Base-by-base conservation (phyloP, 2,329 filamentous ascomycete species). In the Gnomoniopsis sp. region DNA sequence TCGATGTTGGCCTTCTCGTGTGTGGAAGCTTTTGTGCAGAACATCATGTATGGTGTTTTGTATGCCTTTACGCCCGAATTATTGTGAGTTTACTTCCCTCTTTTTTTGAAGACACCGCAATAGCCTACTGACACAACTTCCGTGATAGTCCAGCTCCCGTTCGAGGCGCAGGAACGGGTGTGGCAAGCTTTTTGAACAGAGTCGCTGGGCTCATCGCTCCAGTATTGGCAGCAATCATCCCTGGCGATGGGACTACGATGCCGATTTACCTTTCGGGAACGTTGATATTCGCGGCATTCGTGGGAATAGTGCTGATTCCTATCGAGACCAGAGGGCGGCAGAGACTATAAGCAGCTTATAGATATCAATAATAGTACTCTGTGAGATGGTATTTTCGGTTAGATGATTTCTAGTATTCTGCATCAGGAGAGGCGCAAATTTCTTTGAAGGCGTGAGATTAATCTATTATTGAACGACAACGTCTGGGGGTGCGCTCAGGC, bases 31-130 rank as follows among this genome's bases (percentile, higher is more conserved):
- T 89, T 91, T 69, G 83, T 85, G 64, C 87, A 90, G 72, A 89
- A 89, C 68, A 87, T 89, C 73, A 89, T 89, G 85, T 91, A 90
- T 72, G 88, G 88, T 58, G 87, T 90, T 1, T 74, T 92, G 1
- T 91, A 90, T 69, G 87, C 88, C 8, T 91, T 90, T 69, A 91
- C 89, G 0, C 88, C 89, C 0, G 89, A 91, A 67, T 84, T 91
- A 30, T 91, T 92, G 59, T 61, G 6, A 56, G 59, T 19, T 17
- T 8, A 11, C 1, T 22, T 14, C 14, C 34, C 11, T 14, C n/a
- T 23, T 3, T 51, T 34, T 17, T 3, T 41, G 7, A 2, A 22
- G 14, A 19, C 8, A 15, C 19, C 26, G n/a, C n/a, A n/a, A n/a
- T n/a, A n/a, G n/a, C n/a, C n/a, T n/a, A 34, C 53, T 60, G 44